These are phyloP conservation scores for Dissophora globulifera DNA, from an alignment of 192 early-diverging fungal species.

Conservation along the genomic window DNA sequence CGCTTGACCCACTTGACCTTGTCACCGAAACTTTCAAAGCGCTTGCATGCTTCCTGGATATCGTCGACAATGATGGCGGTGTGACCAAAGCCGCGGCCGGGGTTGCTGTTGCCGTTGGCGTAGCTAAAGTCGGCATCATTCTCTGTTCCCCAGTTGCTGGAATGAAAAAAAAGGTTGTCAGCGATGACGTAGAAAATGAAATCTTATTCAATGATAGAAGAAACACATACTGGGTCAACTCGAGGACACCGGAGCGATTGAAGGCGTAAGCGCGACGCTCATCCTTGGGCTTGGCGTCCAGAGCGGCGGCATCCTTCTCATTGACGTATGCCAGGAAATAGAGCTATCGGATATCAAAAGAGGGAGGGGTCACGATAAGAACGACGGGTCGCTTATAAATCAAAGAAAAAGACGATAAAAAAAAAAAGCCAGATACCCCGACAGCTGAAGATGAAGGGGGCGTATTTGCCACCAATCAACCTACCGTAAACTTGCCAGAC, in stretches of 20 bases:
- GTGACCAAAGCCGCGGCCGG: conserved; percentile 82
- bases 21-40: conserved; percentile 76
- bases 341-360: conserved; percentile 62
- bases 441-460: too few species aligned
- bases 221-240: conserved; percentile 79
- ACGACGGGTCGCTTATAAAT: too few species aligned
- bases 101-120: conserved; percentile 77
- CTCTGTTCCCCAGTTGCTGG: conserved; percentile 84
- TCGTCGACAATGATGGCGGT: conserved; percentile 84
- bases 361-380: background rate
- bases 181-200: too few species aligned
- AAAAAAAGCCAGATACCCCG: background rate
- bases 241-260: conserved; percentile 75
- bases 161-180: conserved; percentile 9
- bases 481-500: conserved; percentile 58
- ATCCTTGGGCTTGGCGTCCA: conserved; percentile 61
- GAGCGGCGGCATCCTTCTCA: conserved; percentile 57
- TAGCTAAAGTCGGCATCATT: conserved; percentile 70
- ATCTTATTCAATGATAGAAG: background rate
- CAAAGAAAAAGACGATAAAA: background rate
- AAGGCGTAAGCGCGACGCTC: conserved; percentile 64
- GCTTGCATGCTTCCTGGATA: conserved; percentile 79
- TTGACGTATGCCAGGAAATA: conserved; percentile 81
- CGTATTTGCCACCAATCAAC: too few species aligned
- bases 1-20: conserved; percentile 83